These are phyloP conservation scores for Tulasnella sp. DNA, from an alignment of 768 basidiomycete genomes.

Conservation along the genomic window DNA sequence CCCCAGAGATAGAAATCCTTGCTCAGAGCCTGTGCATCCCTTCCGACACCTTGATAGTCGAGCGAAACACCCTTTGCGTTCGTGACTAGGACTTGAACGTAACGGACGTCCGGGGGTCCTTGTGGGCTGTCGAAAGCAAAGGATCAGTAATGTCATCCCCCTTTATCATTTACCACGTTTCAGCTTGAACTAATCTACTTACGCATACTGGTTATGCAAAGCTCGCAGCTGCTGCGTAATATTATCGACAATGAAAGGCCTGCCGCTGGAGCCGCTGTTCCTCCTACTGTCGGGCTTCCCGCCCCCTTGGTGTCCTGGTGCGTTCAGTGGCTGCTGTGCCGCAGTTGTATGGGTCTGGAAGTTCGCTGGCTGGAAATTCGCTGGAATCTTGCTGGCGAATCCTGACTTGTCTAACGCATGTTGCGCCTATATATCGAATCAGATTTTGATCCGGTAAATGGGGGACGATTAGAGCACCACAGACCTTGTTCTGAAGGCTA, in stretches of 20 bases:
- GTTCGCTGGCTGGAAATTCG: not conserved
- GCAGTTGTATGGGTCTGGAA: not conserved
- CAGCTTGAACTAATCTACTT: not conserved
- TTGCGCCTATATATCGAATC: too few relatives aligned
- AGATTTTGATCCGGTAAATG: too few relatives aligned
- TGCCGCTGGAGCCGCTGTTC: not conserved
- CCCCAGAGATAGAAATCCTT: slow-evolving; percentile 85
- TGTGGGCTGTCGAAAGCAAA: slow-evolving; percentile 4
- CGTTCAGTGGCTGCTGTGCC: not conserved
- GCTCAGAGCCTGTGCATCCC: slow-evolving; percentile 61
- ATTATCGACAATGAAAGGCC: slow-evolving; percentile 8
- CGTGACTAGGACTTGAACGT: slow-evolving; percentile 67
- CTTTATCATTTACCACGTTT: not conserved
- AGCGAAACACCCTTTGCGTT: slow-evolving; percentile 66
- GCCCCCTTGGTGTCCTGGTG: not conserved
- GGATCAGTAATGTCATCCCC: not conserved
- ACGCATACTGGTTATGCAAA: slow-evolving; percentile 13
- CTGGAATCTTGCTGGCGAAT: too few relatives aligned
- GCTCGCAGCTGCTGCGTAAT: slow-evolving; percentile 3
- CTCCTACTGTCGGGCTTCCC: not conserved
- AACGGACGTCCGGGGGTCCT: slow-evolving; percentile 11
- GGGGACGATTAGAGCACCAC: too few relatives aligned
- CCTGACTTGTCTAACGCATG: too few relatives aligned
- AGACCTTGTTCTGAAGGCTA: too few relatives aligned
- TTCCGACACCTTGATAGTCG: slow-evolving; percentile 55